phyloP scores from a whole-genome alignment of 495 filamentous ascomycete species.

The Pseudotulostoma volvatum region DNA sequence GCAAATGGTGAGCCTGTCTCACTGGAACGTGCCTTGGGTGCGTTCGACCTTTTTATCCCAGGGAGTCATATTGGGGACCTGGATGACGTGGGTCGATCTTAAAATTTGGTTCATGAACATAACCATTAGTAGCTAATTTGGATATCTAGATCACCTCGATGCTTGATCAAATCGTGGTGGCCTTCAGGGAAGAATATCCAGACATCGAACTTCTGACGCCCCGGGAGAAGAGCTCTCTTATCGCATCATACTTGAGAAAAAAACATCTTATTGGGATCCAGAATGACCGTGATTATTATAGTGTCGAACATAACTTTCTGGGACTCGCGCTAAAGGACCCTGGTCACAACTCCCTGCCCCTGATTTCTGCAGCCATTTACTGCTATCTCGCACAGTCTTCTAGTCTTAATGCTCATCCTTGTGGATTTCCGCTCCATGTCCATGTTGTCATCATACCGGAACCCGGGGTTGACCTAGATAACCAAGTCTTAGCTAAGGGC shows the following conservation, averaged over 20 bases:
- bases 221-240: slow-evolving; percentile 46
- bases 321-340: slow-evolving; percentile 45
- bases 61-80: slow-evolving; percentile 53
- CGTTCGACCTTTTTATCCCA: slow-evolving; percentile 78
- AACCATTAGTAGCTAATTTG: slow-evolving; percentile 3
- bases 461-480: slow-evolving; percentile 44
- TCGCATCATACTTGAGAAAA: slow-evolving; percentile 48
- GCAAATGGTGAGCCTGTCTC: slow-evolving; percentile 32
- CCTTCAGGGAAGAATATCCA: slow-evolving; percentile 33
- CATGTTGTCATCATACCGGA: slow-evolving; percentile 52
- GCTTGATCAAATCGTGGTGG: slow-evolving; percentile 45
- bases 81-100: slow-evolving; percentile 39
- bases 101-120: background rate
- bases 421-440: slow-evolving; percentile 65
- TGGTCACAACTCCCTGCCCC: slow-evolving; percentile 55
- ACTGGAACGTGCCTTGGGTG: slow-evolving; percentile 59
- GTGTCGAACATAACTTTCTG: slow-evolving; percentile 71
- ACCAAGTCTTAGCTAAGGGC: slow-evolving; percentile 31
- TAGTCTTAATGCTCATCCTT: slow-evolving; percentile 54
- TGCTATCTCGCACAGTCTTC: slow-evolving; percentile 49
- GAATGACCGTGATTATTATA: slow-evolving; percentile 48
- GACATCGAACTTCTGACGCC: slow-evolving; percentile 34
- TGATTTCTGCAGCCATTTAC: slow-evolving; percentile 62
- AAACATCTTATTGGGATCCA: slow-evolving; percentile 53
- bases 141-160: slow-evolving; percentile 34